These are phyloP conservation scores for Fraxinus nigra DNA, from an alignment of 305 asterid genomes.

Conservation along the genomic window DNA sequence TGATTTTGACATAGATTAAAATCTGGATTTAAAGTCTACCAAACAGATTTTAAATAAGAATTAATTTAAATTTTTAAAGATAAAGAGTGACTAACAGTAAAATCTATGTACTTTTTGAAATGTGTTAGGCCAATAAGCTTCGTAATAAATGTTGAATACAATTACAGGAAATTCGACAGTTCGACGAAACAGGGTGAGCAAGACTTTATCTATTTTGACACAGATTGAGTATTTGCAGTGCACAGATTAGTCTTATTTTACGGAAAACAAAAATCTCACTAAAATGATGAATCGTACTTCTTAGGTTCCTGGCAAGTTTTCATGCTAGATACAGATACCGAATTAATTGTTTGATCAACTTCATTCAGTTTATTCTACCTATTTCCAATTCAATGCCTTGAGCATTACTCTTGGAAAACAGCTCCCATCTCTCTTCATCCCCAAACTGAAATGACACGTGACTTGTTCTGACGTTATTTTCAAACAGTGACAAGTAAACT, in stretches of 20 bases:
- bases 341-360: not conserved
- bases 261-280: not conserved
- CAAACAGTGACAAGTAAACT: slow-evolving; percentile 15
- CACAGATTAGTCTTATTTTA: not conserved
- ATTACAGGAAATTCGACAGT: not conserved
- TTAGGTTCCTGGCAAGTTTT: not conserved
- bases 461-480: slow-evolving; percentile 4
- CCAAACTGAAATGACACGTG: not conserved
- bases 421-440: not conserved
- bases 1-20: too few relatives aligned
- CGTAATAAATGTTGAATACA: not conserved
- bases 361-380: not conserved
- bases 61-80: not conserved
- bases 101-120: not conserved
- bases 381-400: not conserved
- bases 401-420: not conserved
- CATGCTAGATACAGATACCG: not conserved
- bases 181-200: not conserved
- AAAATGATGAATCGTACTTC: not conserved
- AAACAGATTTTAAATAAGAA: not conserved
- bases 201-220: not conserved
- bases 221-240: not conserved
- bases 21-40: too few relatives aligned
- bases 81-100: not conserved
- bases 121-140: not conserved